Conservation (phyloP, 257 asterid species). For the Nicotiana noctiflora region DNA sequence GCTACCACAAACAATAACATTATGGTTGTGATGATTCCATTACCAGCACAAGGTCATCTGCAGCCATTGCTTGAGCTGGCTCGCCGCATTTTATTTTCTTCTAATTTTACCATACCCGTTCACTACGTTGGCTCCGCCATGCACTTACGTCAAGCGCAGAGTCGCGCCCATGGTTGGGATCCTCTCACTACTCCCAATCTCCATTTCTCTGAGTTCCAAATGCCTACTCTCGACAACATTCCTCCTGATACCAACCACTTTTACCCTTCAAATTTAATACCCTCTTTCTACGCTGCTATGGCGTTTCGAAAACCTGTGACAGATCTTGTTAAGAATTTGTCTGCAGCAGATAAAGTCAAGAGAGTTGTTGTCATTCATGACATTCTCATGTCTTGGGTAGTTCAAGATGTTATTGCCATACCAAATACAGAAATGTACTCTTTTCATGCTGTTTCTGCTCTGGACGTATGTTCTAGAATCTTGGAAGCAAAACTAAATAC, state of each 20-base stretch:
- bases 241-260: too few species aligned
- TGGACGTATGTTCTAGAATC: constrained; percentile 15
- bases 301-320: constrained; percentile 19
- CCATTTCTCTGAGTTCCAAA: constrained; percentile 6
- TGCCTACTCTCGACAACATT: neutral
- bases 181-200: neutral
- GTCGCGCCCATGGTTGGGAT: constrained; percentile 8
- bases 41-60: constrained; percentile 18
- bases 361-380: constrained; percentile 25
- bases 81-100: constrained; percentile 3
- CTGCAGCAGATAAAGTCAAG: neutral
- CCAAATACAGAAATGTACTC: constrained; percentile 17
- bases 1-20: too few species aligned
- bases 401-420: constrained; percentile 14
- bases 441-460: constrained; percentile 19
- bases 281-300: constrained; percentile 11
- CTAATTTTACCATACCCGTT: neutral
- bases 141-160: constrained; percentile 3
- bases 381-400: constrained; percentile 18
- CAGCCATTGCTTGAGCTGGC: constrained; percentile 14
- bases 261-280: constrained; percentile 10
- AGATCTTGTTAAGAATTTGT: neutral
- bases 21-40: constrained; percentile 5
- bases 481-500: constrained; percentile 19
- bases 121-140: constrained; percentile 10